Base-by-base conservation (phyloP, 2,329 filamentous ascomycete genomes). In the Colletotrichum zoysiae region DNA sequence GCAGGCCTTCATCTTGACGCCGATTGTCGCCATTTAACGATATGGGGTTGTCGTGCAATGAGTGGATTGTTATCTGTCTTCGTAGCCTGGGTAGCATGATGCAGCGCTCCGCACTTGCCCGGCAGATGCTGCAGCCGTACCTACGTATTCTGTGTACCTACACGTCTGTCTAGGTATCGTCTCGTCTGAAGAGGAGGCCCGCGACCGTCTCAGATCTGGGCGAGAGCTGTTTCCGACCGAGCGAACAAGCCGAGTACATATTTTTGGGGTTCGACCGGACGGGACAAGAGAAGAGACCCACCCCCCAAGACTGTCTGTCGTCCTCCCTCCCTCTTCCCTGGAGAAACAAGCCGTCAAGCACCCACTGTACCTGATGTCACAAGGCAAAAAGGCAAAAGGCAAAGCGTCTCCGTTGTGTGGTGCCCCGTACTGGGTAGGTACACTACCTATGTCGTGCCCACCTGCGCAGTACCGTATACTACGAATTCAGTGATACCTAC, bases 121-220 rank as follows among this genome's bases (percentile, higher is more conserved):
- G 30, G 30, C 51, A 35, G 51, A n/a, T 35, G 51, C 30, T 35
- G 51, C 30, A 12, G 9, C 30, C 30, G 40, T 42, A 14, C n/a
- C n/a, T n/a, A n/a, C 11, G 30, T 20, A 11, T 42, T 18, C 55
- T 51, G 50, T 30, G 70, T 64, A 60, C n/a, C n/a, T n/a, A n/a
- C 4, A 4, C 30, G 3, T 30, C 30, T 5, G n/a, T n/a, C n/a
- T n/a, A n/a, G n/a, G n/a, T n/a, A 30, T 30, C 30, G 30, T 30
- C 30, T 65, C 70, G 70, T 71, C 70, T 44, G 70, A 71, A 64
- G 33, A 23, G 42, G 46, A 64, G 30, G 59, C 65, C 70, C 68
- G 65, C 65, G 70, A 69, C 70, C 55, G 70, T 71, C 70, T 71
- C 65, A 65, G 65, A 71, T 65, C 65, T 59, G 70, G 44, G 59